Percentiles rank a stretch among this genome's conserved stretches.
These are phyloP conservation scores for Thyridium curvatum DNA, from an alignment of 2,329 filamentous ascomycete genomes.

Conservation along the genomic window DNA sequence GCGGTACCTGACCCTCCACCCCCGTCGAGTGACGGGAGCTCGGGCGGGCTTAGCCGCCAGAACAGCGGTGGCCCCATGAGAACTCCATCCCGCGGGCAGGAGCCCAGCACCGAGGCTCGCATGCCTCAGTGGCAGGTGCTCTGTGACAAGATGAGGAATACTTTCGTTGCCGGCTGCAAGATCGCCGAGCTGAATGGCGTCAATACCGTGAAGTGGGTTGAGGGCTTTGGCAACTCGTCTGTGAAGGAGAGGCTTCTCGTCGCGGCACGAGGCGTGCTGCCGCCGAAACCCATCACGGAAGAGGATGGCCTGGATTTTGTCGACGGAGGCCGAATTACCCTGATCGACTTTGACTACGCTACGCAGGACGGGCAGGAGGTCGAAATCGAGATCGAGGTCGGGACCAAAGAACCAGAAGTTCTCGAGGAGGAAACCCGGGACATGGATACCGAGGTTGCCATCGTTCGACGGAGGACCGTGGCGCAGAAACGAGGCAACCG, in stretches of 20 bases:
- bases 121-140: constrained; percentile 64
- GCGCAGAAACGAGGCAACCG: constrained; percentile 50
- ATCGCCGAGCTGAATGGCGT: constrained; percentile 60
- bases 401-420: constrained; percentile 60
- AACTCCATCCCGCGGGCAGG: constrained; percentile 28
- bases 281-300: constrained; percentile 51
- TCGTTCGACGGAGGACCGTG: constrained; percentile 69
- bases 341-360: constrained; percentile 69
- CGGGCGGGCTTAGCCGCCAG: constrained; percentile 24
- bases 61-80: constrained; percentile 35
- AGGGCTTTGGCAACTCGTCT: constrained; percentile 40
- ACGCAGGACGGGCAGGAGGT: constrained; percentile 45
- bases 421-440: constrained; percentile 69
- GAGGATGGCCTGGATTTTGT: constrained; percentile 69
- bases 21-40: constrained; percentile 18
- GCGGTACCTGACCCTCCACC: constrained; percentile 40
- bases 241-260: constrained; percentile 57
- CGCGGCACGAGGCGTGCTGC: constrained; percentile 63
- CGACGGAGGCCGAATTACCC: constrained; percentile 68
- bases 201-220: constrained; percentile 67
- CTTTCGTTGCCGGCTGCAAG: constrained; percentile 61
- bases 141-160: constrained; percentile 63
- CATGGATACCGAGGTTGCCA: constrained; percentile 71
- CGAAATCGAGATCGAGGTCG: constrained; percentile 67
- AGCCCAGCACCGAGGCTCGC: constrained; percentile 18